Evolutionary conservation across 148 eudicot genomes (phyloP).

Genomic region (Camellia lanceoleosa): DNA sequence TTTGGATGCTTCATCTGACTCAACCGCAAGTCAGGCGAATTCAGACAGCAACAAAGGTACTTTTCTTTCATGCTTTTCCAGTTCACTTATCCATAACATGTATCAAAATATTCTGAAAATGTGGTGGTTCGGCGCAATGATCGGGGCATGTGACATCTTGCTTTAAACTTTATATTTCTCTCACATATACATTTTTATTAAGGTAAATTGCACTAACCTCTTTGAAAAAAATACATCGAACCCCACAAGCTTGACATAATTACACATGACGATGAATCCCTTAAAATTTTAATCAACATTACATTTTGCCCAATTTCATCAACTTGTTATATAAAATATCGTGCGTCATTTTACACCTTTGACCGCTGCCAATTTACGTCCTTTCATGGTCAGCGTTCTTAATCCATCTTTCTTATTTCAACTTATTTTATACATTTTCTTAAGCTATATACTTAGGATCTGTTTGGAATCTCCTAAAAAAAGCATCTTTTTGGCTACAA

Average conservation of each 20-base stretch:
- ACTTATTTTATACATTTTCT: not conserved
- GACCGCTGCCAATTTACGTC: not conserved
- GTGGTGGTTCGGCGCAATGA: not conserved
- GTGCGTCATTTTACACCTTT: not conserved
- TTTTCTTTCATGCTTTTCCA: not conserved
- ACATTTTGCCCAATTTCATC: not conserved
- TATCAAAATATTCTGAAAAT: not conserved
- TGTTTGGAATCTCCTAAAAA: not conserved
- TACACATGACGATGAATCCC: no score
- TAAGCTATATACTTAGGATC: not conserved
- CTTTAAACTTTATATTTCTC: no score
- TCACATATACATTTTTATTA: no score
- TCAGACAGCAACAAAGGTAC: slow-evolving; percentile 33
- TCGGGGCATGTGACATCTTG: not conserved
- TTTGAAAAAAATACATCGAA: no score
- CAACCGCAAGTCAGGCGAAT: slow-evolving; percentile 21
- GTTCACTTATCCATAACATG: not conserved
- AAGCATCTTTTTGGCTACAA: no score
- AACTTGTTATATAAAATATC: not conserved
- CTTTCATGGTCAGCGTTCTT: not conserved
- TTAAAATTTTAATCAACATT: no score
- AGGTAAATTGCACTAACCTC: no score
- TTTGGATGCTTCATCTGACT: slow-evolving; percentile 29
- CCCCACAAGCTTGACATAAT: not conserved
- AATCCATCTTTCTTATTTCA: not conserved